Base-by-base conservation (phyloP, 306 rosid genomes). In the Trifolium subterraneum region DNA sequence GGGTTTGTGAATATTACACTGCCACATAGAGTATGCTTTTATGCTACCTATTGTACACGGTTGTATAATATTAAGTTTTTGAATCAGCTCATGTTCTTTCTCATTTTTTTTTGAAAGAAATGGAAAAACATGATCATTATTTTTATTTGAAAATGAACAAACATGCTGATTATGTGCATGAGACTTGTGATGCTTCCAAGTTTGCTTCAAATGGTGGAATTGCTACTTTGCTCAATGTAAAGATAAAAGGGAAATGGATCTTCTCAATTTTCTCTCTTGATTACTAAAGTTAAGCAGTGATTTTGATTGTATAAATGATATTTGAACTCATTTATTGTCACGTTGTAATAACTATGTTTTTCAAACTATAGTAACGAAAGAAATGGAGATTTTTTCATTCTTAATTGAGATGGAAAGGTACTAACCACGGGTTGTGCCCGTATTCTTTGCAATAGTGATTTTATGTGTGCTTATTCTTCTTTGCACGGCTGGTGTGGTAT, bases 1-100 rank as follows among this genome's bases (percentile, higher is more conserved):
- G 19, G 54, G n/a, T n/a, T 18, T 64, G 33, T 73, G 41, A 47
- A 19, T 73, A 59, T 36, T 20, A 54, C 11, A 68, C 63, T 39
- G 50, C 33, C 70, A 19, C 70, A 16, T 9, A 39, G 12, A 35
- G n/a, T 50, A 20, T 19, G 70, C 70, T 23, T 19, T 29, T 38
- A 12, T 31, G 11, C 48, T 41, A n/a, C 45, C 60, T 41, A 29
- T 47, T 45, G 6, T 15, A n/a, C 16, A 67, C 5, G 14, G 72
- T 9, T 44, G 13, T 45, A 44, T 67, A 25, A 67, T n/a, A n/a
- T 68, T 13, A 25, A 45, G 59, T 45, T 68, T 15, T 45, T 45
- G 23, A 45, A 68, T 68, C 15, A n/a, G 42, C 72, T 45, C 33
- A 7, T 45, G 12, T 25, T 7, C 45, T 19, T 64, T 64, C 38